A percentile compares a stretch with the other conserved stretches of the same genome.
phyloP scores from a whole-genome alignment of 2,329 filamentous ascomycete species.

The Fusarium drepaniforme region DNA sequence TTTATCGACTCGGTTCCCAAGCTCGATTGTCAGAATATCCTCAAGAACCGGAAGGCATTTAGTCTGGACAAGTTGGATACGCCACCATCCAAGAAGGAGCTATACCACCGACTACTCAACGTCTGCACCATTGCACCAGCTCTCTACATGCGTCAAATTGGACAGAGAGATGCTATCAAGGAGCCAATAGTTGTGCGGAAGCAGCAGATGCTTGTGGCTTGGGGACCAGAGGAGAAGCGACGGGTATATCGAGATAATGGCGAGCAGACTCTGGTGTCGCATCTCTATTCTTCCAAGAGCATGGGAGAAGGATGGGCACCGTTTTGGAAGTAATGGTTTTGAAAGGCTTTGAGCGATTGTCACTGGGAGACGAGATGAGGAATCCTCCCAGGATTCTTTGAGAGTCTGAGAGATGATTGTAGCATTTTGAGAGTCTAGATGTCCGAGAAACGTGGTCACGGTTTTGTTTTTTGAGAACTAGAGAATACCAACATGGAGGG shows the following conservation, averaged over 20 bases:
- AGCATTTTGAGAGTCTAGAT: not conserved
- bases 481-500: not conserved
- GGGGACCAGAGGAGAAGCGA: conserved; percentile 50
- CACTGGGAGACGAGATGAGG: not conserved
- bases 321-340: conserved; percentile 19
- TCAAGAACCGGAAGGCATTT: conserved; percentile 53
- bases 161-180: conserved; percentile 49
- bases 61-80: conserved; percentile 48
- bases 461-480: not conserved
- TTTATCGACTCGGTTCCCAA: conserved; percentile 48
- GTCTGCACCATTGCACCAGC: conserved; percentile 52
- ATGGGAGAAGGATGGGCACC: conserved; percentile 27
- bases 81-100: conserved; percentile 45
- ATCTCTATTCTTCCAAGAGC: conserved; percentile 43
- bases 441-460: not conserved
- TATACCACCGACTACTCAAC: conserved; percentile 48
- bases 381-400: not conserved
- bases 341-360: not conserved
- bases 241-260: conserved; percentile 43
- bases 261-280: conserved; percentile 47
- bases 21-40: conserved; percentile 52
- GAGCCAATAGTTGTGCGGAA: conserved; percentile 50
- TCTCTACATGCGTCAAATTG: conserved; percentile 52
- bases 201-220: conserved; percentile 55
- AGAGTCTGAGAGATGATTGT: not conserved